phyloP scores from a whole-genome alignment of 1,284 basidiomycete genomes.

The Malassezia arunalokei region DNA sequence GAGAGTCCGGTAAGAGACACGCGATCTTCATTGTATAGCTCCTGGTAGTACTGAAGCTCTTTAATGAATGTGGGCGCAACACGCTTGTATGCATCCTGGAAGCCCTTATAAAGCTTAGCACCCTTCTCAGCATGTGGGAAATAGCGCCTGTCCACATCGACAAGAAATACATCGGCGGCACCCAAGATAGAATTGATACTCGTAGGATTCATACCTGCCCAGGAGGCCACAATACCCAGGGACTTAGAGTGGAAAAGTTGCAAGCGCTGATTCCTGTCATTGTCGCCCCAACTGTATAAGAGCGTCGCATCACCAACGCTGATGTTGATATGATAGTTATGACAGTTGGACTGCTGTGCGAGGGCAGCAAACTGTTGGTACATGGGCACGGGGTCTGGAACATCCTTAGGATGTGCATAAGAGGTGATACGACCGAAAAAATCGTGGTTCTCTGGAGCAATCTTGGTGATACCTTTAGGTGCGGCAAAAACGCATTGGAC shows the following conservation, averaged over 20 bases:
- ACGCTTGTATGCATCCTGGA: conserved; percentile 10
- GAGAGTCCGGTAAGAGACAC: conserved; percentile 15
- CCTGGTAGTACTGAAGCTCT: conserved; percentile 3
- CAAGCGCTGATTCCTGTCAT: conserved; percentile 14
- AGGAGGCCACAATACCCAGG: conserved; percentile 11
- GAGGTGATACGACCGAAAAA: neutral
- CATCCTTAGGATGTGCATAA: neutral
- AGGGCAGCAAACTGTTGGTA: conserved; percentile 13
- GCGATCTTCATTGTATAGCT: conserved; percentile 7
- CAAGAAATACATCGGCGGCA: conserved; percentile 11
- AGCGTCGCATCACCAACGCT: conserved; percentile 11
- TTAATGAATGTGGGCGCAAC: neutral
- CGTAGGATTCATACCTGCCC: conserved; percentile 9
- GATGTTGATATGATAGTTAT: neutral
- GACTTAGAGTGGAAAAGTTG: conserved; percentile 15
- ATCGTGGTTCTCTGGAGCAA: neutral
- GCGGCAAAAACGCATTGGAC: neutral
- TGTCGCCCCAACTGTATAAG: conserved; percentile 8
- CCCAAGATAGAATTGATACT: conserved; percentile 2
- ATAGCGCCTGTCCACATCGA: conserved; percentile 2
- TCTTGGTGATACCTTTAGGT: conserved; percentile 20
- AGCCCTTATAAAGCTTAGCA: conserved; percentile 8
- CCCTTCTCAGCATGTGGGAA: neutral
- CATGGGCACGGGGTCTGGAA: neutral
- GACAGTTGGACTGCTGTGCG: conserved; percentile 15